Percentiles rank a stretch among this genome's conserved stretches.
Conservation (phyloP, 2,329 filamentous ascomycete genomes). For the Ophiostoma piceae region DNA sequence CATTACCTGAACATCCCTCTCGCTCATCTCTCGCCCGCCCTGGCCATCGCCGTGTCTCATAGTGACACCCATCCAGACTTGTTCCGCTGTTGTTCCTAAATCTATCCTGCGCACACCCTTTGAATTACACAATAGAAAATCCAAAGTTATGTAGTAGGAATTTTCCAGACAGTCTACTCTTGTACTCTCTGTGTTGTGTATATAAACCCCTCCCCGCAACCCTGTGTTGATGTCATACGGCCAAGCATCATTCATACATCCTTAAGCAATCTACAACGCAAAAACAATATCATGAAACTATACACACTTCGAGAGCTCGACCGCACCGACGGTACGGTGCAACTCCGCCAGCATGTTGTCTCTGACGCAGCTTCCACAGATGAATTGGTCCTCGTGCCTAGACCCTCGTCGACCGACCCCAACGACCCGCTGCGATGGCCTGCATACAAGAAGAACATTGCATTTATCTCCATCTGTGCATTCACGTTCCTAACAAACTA, state of each 20-base stretch:
- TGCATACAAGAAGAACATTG: conserved; percentile 41
- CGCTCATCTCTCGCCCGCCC: background rate
- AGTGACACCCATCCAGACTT: background rate
- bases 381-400: conserved; percentile 40
- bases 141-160: background rate
- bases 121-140: background rate
- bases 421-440: conserved; percentile 47
- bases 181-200: background rate
- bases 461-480: conserved; percentile 39
- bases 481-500: conserved; percentile 45
- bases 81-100: background rate
- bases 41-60: background rate
- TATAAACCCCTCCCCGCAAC: background rate
- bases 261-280: background rate
- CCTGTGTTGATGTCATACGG: background rate
- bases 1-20: background rate
- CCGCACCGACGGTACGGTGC: conserved; percentile 45
- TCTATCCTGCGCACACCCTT: background rate
- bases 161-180: background rate
- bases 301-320: conserved; percentile 32
- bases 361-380: background rate
- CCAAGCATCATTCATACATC: background rate
- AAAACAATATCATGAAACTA: conserved; percentile 24
- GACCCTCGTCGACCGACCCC: conserved; percentile 40
- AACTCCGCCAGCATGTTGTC: conserved; percentile 26